A percentile compares a stretch with the other conserved stretches of the same genome.
phyloP scores from a whole-genome alignment of 2,329 filamentous ascomycete genomes.

The Colletotrichum destructivum region DNA sequence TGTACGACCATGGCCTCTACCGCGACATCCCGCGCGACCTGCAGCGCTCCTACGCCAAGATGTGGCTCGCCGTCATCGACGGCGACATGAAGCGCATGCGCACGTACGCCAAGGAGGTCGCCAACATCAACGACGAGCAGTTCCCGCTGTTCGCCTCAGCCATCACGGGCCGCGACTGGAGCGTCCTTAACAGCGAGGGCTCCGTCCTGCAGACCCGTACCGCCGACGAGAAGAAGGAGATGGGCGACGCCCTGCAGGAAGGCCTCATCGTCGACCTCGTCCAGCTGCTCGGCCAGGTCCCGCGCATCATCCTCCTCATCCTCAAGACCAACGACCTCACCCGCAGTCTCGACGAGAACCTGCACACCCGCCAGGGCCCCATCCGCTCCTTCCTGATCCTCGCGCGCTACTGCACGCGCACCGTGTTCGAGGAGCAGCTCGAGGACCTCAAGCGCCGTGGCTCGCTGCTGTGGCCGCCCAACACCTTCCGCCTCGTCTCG shows the following conservation, averaged over 20 bases:
- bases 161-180: constrained; percentile 94
- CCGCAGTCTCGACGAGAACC: constrained; percentile 90
- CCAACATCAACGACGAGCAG: constrained; percentile 88
- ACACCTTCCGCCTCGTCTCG: constrained; percentile 66
- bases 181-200: constrained; percentile 67
- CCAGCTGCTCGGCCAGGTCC: constrained; percentile 88
- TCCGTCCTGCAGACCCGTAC: constrained; percentile 74
- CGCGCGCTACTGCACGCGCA: constrained; percentile 77
- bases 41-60: constrained; percentile 91
- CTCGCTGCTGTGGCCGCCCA: constrained; percentile 72
- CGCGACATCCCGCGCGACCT: constrained; percentile 87
- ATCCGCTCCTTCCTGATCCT: constrained; percentile 78
- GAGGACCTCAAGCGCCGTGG: constrained; percentile 69
- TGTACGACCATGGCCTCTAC: constrained; percentile 98
- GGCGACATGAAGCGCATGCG: constrained; percentile 90
- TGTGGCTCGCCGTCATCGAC: constrained; percentile 97
- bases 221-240: constrained; percentile 85
- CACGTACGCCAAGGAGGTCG: constrained; percentile 89
- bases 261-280: constrained; percentile 92
- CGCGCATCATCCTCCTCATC: constrained; percentile 92
- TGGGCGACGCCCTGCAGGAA: constrained; percentile 86
- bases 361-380: constrained; percentile 80
- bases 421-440: constrained; percentile 76
- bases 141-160: constrained; percentile 97
- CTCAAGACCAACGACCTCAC: constrained; percentile 98